These are phyloP conservation scores for Talaromyces verruculosus DNA, from an alignment of 2,329 filamentous ascomycete species.

Conservation along the genomic window DNA sequence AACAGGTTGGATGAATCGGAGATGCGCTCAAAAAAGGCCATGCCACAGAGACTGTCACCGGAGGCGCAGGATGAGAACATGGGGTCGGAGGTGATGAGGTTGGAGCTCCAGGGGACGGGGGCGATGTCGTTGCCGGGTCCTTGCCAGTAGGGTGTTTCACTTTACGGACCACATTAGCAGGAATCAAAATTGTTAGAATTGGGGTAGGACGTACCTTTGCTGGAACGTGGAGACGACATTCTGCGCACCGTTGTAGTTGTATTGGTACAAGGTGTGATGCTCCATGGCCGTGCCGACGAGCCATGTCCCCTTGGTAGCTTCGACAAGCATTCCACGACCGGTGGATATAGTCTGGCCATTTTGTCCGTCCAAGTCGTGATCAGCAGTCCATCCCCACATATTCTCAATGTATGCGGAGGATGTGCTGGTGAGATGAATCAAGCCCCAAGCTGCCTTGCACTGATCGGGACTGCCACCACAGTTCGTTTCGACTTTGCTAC, in stretches of 20 bases:
- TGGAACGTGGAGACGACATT: slow-evolving; percentile 51
- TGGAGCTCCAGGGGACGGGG: slow-evolving; percentile 31
- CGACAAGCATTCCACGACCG: slow-evolving; percentile 51
- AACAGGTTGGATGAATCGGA: slow-evolving; percentile 34
- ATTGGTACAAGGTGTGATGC: slow-evolving; percentile 57
- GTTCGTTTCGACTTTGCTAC: slow-evolving; percentile 39
- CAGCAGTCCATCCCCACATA: slow-evolving; percentile 51
- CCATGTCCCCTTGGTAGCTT: slow-evolving; percentile 54
- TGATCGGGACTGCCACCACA: slow-evolving; percentile 40
- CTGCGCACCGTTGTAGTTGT: slow-evolving; percentile 51
- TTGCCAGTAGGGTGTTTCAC: slow-evolving; percentile 55
- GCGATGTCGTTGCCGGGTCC: slow-evolving; percentile 35
- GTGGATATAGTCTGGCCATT: slow-evolving; percentile 29
- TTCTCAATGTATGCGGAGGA: slow-evolving; percentile 58
- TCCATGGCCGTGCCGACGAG: slow-evolving; percentile 55
- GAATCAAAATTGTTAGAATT: too few relatives aligned
- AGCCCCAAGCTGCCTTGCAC: slow-evolving; percentile 52
- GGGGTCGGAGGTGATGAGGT: slow-evolving; percentile 29
- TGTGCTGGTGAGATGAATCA: slow-evolving; percentile 53
- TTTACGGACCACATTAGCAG: too few relatives aligned
- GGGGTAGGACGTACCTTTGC: slow-evolving; percentile 30
- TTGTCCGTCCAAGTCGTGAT: slow-evolving; percentile 51
- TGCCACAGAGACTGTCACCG: slow-evolving; percentile 37
- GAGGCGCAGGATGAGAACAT: slow-evolving; percentile 31
- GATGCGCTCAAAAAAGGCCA: slow-evolving; percentile 36